Evolutionary conservation across 2,329 filamentous ascomycete genomes (phyloP).

Genomic region (Cladobotryum protrusum): DNA sequence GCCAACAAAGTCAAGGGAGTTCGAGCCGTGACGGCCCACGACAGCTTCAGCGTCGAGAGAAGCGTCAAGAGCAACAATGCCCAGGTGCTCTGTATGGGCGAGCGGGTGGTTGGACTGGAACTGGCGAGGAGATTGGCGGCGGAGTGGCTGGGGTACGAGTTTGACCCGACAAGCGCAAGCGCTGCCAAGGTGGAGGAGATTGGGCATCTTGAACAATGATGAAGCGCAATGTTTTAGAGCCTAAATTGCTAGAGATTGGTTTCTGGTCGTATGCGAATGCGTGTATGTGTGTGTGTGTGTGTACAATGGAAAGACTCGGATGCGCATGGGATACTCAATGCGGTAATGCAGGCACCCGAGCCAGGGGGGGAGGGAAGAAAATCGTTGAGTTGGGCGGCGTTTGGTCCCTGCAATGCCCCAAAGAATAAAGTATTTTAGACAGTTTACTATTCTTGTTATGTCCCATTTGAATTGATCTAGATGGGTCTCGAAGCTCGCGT

Average conservation of each 20-base stretch:
- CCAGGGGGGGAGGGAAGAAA: neutral
- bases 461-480: neutral
- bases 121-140: constrained; percentile 68
- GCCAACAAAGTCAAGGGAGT: constrained; percentile 84
- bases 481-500: neutral
- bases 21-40: constrained; percentile 82
- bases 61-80: constrained; percentile 78
- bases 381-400: neutral
- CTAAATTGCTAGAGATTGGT: neutral
- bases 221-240: neutral
- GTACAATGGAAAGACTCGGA: neutral
- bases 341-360: neutral
- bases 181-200: constrained; percentile 42
- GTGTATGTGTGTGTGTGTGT: neutral
- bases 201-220: constrained; percentile 28
- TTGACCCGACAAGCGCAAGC: constrained; percentile 54
- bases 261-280: neutral
- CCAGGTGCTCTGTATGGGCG: constrained; percentile 80
- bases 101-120: constrained; percentile 77
- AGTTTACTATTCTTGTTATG: neutral
- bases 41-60: constrained; percentile 76
- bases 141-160: constrained; percentile 81
- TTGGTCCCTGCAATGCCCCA: neutral
- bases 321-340: neutral
- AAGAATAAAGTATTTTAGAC: neutral